Base-by-base conservation (phyloP, 768 basidiomycete genomes). In the Psilocybe sp. region DNA sequence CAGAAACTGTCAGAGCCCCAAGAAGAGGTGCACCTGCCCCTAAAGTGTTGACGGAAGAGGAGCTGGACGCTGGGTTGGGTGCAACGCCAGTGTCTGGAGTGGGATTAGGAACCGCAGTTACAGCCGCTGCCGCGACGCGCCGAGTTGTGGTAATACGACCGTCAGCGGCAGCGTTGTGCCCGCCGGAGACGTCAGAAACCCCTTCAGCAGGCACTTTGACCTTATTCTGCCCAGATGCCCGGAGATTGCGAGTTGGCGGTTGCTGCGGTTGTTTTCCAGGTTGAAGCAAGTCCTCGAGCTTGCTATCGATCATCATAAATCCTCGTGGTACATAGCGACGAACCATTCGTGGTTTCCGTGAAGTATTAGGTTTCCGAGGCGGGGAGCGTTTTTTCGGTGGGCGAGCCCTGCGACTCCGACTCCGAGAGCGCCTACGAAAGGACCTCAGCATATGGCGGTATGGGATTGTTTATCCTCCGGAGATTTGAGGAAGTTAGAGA, bases 51-150 rank as follows among this genome's bases (percentile, higher is more conserved):
- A 45, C 20, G 40, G 39, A 32, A 13, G 43, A 34, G 7, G 43
- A 34, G 7, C 33, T 35, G 9, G 46, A 44, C 15, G 50, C 34
- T 19, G 48, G 13, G 19, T 39, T 52, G 23, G 23, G 7, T 28
- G 23, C 23, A 28, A 46, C 50, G 28, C 70, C 73, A 41, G 70
- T 73, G 41, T 78, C 76, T 18, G 79, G 77, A 35, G 72, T 71
- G 52, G 80, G 80, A 52, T 73, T 71, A 11, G 81, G 79, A 39
- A 82, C 64, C 37, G 70, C 65, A 6, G 73, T 73, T 13, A 68
- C 58, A 49, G 75, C 71, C 19, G 40, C 58, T 47, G 51, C 52
- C 5, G 56, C 53, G 47, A 55, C 61, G 43, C 58, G 62, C 41
- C 61, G 63, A 57, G 48, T 58, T 11, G 49, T 51, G 35, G 51